Evolutionary conservation across 805 yeast species (phyloP).

Genomic region (Pichia insulana): DNA sequence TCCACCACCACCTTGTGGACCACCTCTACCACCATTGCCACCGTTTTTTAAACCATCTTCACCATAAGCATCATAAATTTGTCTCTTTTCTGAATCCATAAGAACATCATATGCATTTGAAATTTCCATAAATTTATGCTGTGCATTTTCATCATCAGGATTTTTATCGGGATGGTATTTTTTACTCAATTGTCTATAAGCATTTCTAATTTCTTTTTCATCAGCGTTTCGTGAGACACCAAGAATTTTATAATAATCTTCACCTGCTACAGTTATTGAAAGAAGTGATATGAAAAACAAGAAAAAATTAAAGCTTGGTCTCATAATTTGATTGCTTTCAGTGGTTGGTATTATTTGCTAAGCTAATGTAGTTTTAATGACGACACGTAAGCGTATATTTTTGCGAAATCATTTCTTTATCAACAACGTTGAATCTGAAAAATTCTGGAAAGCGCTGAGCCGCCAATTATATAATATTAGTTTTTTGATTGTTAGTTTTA

Average conservation of each 20-base stretch:
- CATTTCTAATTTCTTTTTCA: constrained; percentile 76
- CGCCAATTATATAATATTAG: no score
- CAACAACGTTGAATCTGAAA: background rate
- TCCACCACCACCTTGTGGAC: constrained; percentile 29
- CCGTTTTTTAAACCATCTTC: constrained; percentile 62
- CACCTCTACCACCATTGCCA: constrained; percentile 38
- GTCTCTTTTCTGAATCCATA: constrained; percentile 59
- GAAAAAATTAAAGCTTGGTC: background rate
- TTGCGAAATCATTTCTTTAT: background rate
- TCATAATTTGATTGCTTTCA: background rate
- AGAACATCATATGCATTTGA: constrained; percentile 91
- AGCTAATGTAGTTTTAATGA: background rate
- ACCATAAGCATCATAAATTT: constrained; percentile 69
- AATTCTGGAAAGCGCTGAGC: no score
- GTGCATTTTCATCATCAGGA: constrained; percentile 72
- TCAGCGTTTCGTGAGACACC: constrained; percentile 63
- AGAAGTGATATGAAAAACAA: constrained; percentile 3
- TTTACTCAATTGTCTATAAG: constrained; percentile 73
- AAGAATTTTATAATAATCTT: constrained; percentile 45
- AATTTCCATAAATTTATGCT: constrained; percentile 77
- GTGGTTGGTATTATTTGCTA: background rate
- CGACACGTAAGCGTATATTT: background rate
- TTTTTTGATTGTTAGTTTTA: no score
- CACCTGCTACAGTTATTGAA: constrained; percentile 25
- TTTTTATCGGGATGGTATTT: constrained; percentile 95